A percentile compares a stretch with the other conserved stretches of the same genome.
These are phyloP conservation scores for Sclerotinia borealis DNA, from an alignment of 2,329 filamentous ascomycete species.

Conservation along the genomic window DNA sequence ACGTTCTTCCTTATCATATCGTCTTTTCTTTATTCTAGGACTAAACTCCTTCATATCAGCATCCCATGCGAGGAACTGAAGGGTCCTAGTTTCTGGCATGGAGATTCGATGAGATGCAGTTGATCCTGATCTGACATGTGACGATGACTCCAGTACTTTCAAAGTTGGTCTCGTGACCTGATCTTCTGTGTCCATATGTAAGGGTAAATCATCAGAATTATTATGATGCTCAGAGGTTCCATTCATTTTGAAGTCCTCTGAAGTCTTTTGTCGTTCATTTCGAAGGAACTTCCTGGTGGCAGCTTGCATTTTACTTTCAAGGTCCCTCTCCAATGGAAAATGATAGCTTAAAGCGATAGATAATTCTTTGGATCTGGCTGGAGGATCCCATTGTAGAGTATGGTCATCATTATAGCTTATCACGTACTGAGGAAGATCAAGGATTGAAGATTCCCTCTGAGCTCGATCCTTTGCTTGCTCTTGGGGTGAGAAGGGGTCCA, in stretches of 20 bases:
- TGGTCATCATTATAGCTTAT: conserved; percentile 17
- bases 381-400: conserved; percentile 18
- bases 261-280: conserved; percentile 7
- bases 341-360: conserved; percentile 21
- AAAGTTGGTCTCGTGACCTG: conserved; percentile 1
- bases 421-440: conserved; percentile 15
- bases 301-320: conserved; percentile 20
- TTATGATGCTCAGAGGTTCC: background rate
- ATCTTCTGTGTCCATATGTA: background rate
- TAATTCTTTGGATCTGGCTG: conserved; percentile 17
- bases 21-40: conserved; percentile 14
- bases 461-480: conserved; percentile 1
- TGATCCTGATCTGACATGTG: conserved; percentile 1
- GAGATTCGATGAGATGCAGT: background rate
- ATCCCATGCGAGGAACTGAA: conserved; percentile 14
- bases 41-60: conserved; percentile 14
- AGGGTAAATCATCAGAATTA: background rate
- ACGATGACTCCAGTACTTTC: background rate
- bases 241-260: background rate
- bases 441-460: conserved; percentile 10
- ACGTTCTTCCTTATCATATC: conserved; percentile 17
- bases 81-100: conserved; percentile 4
- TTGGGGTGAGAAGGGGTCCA: conserved; percentile 2
- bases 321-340: conserved; percentile 16
- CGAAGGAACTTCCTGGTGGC: conserved; percentile 15